These are phyloP conservation scores for Nicotiana undulata DNA, from an alignment of 257 asterid genomes.

Conservation along the genomic window DNA sequence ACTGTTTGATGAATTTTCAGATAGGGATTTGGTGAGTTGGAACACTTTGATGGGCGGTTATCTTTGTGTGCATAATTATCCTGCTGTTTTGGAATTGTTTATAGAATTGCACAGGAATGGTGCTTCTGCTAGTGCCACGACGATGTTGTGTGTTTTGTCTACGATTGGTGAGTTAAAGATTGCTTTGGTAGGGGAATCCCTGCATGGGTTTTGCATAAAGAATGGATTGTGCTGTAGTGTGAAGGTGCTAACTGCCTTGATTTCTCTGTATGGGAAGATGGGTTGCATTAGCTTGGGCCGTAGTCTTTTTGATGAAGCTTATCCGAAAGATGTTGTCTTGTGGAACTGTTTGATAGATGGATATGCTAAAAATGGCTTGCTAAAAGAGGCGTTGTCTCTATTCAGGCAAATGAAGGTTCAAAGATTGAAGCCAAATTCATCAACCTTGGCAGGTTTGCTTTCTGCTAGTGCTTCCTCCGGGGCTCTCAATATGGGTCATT, in stretches of 20 bases:
- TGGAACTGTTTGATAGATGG: slow-evolving; percentile 73
- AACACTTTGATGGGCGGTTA: slow-evolving; percentile 63
- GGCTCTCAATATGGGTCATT: slow-evolving; percentile 28
- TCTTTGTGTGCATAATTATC: slow-evolving; percentile 21
- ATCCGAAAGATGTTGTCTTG: slow-evolving; percentile 39
- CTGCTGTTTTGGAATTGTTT: slow-evolving; percentile 33
- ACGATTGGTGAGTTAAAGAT: slow-evolving; percentile 24
- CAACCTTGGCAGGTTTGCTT: slow-evolving; percentile 47
- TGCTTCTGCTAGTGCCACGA: slow-evolving; percentile 19
- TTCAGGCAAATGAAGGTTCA: slow-evolving; percentile 35
- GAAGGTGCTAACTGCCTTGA: slow-evolving; percentile 34
- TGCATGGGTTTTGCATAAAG: slow-evolving; percentile 48
- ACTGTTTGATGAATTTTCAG: slow-evolving; percentile 46
- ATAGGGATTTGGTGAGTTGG: slow-evolving; percentile 46
- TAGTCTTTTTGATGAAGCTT: slow-evolving; percentile 38
- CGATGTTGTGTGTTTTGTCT: slow-evolving; percentile 33
- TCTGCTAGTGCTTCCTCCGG: slow-evolving; percentile 48
- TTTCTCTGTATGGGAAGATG: slow-evolving; percentile 51
- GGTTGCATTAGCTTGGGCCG: slow-evolving; percentile 24
- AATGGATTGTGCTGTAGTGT: slow-evolving; percentile 35
- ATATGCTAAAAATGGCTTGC: slow-evolving; percentile 37
- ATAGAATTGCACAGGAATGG: slow-evolving; percentile 18
- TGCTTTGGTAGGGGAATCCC: slow-evolving; percentile 18
- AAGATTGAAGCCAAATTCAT: slow-evolving; percentile 33
- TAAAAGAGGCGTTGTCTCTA: slow-evolving; percentile 34